phyloP scores from a whole-genome alignment of 306 rosid species.

The Gynostemma pentaphyllum region DNA sequence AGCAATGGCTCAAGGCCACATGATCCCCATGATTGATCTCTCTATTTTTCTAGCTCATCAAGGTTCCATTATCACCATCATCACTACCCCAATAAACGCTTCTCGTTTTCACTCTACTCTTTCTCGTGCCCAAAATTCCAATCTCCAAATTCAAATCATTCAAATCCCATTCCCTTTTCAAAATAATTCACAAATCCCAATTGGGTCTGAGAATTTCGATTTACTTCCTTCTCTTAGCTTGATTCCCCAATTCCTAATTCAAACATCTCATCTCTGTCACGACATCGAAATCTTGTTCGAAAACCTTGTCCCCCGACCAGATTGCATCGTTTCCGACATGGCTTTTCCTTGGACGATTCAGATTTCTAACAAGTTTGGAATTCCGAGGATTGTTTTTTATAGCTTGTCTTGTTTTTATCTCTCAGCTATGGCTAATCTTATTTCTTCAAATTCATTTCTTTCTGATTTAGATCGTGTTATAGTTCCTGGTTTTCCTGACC shows the following conservation, averaged over 20 bases:
- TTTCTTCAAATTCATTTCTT: too few species aligned
- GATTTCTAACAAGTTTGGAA: not conserved
- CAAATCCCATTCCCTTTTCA: conserved; percentile 14
- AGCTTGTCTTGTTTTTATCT: conserved; percentile 6
- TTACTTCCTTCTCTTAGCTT: conserved; percentile 34
- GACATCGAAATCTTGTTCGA: conserved; percentile 24
- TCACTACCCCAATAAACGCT: conserved; percentile 27
- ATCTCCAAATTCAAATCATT: not conserved
- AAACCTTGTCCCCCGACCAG: conserved; percentile 28
- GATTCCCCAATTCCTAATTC: conserved; percentile 11
- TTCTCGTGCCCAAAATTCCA: not conserved
- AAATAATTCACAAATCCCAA: conserved; percentile 31
- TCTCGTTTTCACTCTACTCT: conserved; percentile 12
- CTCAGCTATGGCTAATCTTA: not conserved
- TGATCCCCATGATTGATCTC: conserved; percentile 30
- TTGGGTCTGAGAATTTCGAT: conserved; percentile 52
- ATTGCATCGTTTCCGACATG: conserved; percentile 49
- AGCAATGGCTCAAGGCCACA: conserved; percentile 34
- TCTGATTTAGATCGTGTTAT: conserved; percentile 3
- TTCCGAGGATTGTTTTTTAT: conserved; percentile 19
- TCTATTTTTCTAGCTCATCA: conserved; percentile 20
- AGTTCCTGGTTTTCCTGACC: conserved; percentile 16
- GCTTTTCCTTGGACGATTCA: conserved; percentile 25
- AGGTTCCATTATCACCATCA: conserved; percentile 15
- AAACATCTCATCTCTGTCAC: conserved; percentile 18